Evolutionary conservation across 2,329 filamentous ascomycete species (phyloP), one percentile per base, ranked within the genome.

Genomic region (Zasmidium cellare): DNA sequence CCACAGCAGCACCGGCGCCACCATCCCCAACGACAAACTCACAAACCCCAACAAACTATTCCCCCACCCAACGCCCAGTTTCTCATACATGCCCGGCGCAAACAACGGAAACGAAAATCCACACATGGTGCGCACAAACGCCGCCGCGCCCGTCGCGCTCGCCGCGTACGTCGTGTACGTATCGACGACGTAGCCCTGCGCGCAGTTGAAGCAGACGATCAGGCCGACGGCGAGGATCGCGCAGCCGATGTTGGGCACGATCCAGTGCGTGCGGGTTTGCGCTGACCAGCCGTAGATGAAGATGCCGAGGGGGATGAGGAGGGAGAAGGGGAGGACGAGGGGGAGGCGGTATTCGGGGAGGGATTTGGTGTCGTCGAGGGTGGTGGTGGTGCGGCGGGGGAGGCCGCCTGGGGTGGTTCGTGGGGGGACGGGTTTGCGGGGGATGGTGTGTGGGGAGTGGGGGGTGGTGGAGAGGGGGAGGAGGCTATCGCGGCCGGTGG

Each of bases 71-170:
- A 72, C 72, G 0, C 72, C 72, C 22, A 78, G 64, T 3, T 61
- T 61, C 9, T 69, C 56, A 61, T 76, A 77, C 71, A 77, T 74
- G 3, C 53, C 59, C 0, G 79, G 79, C 0, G 77, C 79, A 57
- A 82, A 82, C 0, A 83, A 61, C 0, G 81, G 81, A 46, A 83
- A 82, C 9, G 75, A 60, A 59, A 82, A 82, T 0, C 78, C 80
- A 1, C 74, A 70, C 46, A 83, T 62, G 7, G 76, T 81, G 9
- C 68, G 66, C 11, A 80, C 62, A 50, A 83, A 78, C 18, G 72
- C 63, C 0, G 51, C 51, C 3, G 81, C 81, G 1, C 79, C 79
- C 18, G 78, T 71, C 0, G 81, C 81, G 28, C 76, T 79, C 1
- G 76, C 77, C 0, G 78, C 77, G 62, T 82, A 77, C 2, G 79